Conservation (phyloP, 169 alveolate species). For the Toxoplasma gondii region DNA sequence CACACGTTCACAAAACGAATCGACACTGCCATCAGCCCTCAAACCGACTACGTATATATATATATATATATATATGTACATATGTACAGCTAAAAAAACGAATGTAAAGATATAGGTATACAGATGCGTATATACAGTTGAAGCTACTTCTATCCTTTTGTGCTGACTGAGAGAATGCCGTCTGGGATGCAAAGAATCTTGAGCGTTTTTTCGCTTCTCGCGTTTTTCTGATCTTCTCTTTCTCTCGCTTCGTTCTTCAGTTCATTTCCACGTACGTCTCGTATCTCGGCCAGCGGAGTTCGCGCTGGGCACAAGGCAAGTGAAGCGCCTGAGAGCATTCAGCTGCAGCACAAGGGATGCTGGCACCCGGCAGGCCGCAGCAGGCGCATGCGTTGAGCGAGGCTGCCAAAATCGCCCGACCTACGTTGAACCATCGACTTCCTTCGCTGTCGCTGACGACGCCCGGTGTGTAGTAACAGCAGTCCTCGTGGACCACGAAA, state of each 20-base stretch:
- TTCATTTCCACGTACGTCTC: not conserved
- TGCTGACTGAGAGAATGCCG: no score
- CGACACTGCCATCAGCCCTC: no score
- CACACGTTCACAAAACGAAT: no score
- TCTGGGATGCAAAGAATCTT: no score
- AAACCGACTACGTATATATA: not conserved
- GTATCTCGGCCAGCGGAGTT: not conserved
- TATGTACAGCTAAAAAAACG: not conserved
- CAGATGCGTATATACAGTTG: not conserved
- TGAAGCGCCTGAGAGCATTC: not conserved
- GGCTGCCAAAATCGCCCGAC: constrained; percentile 30
- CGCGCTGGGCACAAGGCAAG: constrained; percentile 18
- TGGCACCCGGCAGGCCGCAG: constrained; percentile 55
- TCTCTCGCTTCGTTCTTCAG: not conserved
- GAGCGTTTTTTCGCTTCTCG: no score
- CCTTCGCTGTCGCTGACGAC: constrained; percentile 56
- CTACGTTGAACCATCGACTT: constrained; percentile 58
- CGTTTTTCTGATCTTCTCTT: not conserved
- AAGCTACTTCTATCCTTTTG: not conserved
- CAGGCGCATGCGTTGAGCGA: constrained; percentile 19
- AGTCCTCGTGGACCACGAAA: constrained; percentile 59
- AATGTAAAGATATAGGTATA: not conserved
- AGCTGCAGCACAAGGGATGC: not conserved
- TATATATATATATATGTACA: not conserved
- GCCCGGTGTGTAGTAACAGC: constrained; percentile 58